Percentiles rank a stretch among this genome's conserved stretches.
phyloP scores from a whole-genome alignment of 345 rosid genomes.

The Eucalyptus marginata region DNA sequence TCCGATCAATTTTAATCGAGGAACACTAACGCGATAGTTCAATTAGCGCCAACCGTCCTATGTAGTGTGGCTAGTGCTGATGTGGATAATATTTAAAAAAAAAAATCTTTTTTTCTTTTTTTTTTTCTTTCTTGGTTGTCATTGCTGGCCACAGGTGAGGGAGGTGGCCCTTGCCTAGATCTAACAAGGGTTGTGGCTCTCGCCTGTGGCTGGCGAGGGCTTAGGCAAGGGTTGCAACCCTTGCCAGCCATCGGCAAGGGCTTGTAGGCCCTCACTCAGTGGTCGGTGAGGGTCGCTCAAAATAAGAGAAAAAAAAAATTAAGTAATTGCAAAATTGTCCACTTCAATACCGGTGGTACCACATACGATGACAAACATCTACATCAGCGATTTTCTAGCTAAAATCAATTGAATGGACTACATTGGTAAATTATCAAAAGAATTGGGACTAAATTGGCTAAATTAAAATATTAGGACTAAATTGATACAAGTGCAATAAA shows the following conservation, averaged over 20 bases:
- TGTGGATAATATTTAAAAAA: too few species aligned
- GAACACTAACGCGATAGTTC: fast-evolving
- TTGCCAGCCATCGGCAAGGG: background rate
- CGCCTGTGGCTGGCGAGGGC: fast-evolving
- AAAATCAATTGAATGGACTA: background rate
- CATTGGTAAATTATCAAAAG: too few species aligned
- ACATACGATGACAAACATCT: fast-evolving
- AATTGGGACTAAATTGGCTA: too few species aligned
- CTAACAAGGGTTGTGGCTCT: too few species aligned
- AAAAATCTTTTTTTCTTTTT: too few species aligned
- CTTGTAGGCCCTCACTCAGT: background rate
- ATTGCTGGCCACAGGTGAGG: background rate
- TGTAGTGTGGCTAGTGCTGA: background rate
- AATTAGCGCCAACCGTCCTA: fast-evolving
- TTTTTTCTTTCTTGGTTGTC: too few species aligned
- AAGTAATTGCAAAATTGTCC: too few species aligned
- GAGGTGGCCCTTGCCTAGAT: too few species aligned
- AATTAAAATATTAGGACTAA: too few species aligned
- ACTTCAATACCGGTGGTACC: fast-evolving
- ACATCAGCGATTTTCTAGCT: fast-evolving
- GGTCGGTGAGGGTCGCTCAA: background rate
- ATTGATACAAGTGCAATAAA: background rate
- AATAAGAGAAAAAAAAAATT: background rate
- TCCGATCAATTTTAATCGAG: too few species aligned
- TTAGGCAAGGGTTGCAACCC: background rate